Evolutionary conservation across 2,329 filamentous ascomycete genomes (phyloP).

Genomic region (Botrytis elliptica): DNA sequence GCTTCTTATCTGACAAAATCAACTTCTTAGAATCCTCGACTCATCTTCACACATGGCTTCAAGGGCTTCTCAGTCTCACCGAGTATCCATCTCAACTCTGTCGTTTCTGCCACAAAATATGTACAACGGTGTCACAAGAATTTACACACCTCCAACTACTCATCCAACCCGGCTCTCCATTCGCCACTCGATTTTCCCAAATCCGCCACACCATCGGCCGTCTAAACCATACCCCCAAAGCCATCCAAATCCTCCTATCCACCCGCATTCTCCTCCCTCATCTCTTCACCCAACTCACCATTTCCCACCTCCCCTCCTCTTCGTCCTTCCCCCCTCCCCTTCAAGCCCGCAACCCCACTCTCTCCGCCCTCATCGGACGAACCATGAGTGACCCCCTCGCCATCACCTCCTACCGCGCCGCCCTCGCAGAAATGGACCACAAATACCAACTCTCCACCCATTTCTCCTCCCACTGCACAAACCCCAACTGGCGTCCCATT

Average conservation of each 20-base stretch:
- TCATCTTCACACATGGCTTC: background rate
- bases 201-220: background rate
- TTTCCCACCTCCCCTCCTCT: background rate
- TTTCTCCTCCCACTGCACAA: conserved; percentile 36
- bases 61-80: background rate
- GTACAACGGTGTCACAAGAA: background rate
- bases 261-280: background rate
- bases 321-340: background rate
- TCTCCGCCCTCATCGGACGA: conserved; percentile 6
- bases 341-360: background rate
- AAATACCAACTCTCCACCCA: conserved; percentile 15
- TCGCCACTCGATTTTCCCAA: background rate
- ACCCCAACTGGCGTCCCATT: conserved; percentile 32
- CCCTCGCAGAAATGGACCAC: conserved; percentile 60
- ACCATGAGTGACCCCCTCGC: conserved; percentile 41
- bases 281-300: background rate
- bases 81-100: background rate
- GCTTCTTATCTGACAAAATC: background rate
- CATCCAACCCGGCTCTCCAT: background rate
- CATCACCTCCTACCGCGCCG: conserved; percentile 91
- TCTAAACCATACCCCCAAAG: background rate
- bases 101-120: background rate
- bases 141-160: background rate
- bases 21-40: background rate
- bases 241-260: background rate